Percentiles rank a stretch among this genome's conserved stretches.
phyloP scores from a whole-genome alignment of 352 stramenopile genomes.

The Pythium scleroteichum region DNA sequence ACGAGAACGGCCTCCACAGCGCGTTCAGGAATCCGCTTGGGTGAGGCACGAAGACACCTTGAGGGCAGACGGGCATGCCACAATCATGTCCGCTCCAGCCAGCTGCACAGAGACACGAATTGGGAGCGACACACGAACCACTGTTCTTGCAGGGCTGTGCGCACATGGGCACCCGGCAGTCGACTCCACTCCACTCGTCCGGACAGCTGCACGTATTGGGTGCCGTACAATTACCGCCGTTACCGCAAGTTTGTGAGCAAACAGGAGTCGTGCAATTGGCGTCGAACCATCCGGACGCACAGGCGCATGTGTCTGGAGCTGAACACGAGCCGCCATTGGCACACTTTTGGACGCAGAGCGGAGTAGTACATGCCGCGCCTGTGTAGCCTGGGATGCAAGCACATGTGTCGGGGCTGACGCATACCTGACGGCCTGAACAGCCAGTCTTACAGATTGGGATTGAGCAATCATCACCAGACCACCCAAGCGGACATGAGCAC shows the following conservation, averaged over 20 bases:
- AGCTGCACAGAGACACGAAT: constrained; percentile 93
- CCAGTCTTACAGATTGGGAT: constrained; percentile 57
- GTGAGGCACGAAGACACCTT: constrained; percentile 92
- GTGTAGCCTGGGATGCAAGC: constrained; percentile 93
- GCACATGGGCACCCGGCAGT: constrained; percentile 94
- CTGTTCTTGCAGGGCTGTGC: constrained; percentile 87
- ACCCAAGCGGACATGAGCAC: constrained; percentile 88
- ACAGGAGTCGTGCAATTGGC: constrained; percentile 96
- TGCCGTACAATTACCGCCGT: constrained; percentile 94
- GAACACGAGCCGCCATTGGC: constrained; percentile 85
- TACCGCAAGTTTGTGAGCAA: constrained; percentile 95
- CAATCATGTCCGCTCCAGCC: constrained; percentile 94
- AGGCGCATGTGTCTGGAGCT: constrained; percentile 93
- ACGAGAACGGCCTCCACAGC: constrained; percentile 59
- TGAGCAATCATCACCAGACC: constrained; percentile 90
- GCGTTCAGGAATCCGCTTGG: constrained; percentile 63
- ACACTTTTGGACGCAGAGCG: constrained; percentile 92
- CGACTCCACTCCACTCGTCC: constrained; percentile 82
- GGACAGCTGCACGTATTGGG: constrained; percentile 91
- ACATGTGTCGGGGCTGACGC: constrained; percentile 91
- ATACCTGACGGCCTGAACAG: constrained; percentile 78
- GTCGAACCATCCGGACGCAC: constrained; percentile 93
- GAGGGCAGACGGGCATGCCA: constrained; percentile 86
- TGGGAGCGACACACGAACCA: constrained; percentile 90
- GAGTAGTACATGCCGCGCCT: constrained; percentile 65